A percentile compares a stretch with the other conserved stretches of the same genome.
Conservation (phyloP, 805 yeast species). For the Lipomyces mesembrius region DNA sequence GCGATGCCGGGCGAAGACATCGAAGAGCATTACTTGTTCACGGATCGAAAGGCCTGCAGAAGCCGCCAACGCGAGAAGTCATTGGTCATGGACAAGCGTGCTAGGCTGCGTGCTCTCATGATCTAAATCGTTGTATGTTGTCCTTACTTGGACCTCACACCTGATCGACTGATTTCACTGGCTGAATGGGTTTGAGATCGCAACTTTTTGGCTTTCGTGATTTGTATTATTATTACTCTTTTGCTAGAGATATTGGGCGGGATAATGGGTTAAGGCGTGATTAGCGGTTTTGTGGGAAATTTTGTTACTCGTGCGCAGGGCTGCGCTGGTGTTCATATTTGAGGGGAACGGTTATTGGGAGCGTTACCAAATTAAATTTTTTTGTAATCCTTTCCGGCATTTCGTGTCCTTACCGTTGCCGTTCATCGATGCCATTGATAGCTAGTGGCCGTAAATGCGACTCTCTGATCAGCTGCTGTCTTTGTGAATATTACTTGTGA, state of each 20-base stretch:
- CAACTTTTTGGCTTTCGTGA: neutral
- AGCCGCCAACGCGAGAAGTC: constrained; percentile 26
- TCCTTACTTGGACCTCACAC: neutral
- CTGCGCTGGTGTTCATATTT: neutral
- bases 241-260: constrained; percentile 1
- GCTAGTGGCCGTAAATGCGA: neutral
- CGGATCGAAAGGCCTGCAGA: constrained; percentile 16
- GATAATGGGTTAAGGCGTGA: constrained; percentile 5
- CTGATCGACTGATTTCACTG: neutral
- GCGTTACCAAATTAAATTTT: neutral
- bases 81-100: constrained; percentile 13
- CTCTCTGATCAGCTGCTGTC: neutral
- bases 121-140: neutral
- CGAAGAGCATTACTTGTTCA: constrained; percentile 11
- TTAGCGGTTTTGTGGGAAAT: neutral
- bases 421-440: neutral
- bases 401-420: neutral
- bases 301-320: constrained; percentile 1
- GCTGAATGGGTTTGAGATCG: neutral
- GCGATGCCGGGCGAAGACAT: constrained; percentile 15
- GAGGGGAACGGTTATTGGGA: neutral
- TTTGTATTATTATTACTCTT: neutral
- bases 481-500: neutral
- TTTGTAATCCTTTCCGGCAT: neutral
- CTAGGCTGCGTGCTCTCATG: constrained; percentile 22